These are phyloP conservation scores for Russula emetica DNA, from an alignment of 768 basidiomycete species.

Conservation along the genomic window DNA sequence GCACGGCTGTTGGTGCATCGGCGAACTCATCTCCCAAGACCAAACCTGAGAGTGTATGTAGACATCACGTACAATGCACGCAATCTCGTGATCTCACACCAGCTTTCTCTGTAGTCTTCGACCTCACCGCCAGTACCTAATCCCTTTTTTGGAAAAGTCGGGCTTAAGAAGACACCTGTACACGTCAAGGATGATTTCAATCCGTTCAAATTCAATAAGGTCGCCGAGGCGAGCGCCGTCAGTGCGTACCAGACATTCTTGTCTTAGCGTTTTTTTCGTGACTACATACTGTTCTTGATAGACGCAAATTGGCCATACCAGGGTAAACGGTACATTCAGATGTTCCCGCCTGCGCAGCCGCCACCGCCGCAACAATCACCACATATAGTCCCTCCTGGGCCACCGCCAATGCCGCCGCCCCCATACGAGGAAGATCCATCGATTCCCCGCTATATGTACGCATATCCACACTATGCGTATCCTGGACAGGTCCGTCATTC, in stretches of 20 bases:
- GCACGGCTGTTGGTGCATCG: slow-evolving; percentile 29
- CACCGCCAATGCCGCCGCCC: slow-evolving; percentile 65
- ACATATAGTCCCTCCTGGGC: slow-evolving; percentile 64
- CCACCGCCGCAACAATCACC: slow-evolving; percentile 61
- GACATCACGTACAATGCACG: background rate
- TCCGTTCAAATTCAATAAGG: slow-evolving; percentile 86
- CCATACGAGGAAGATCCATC: slow-evolving; percentile 75
- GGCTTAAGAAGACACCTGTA: slow-evolving; percentile 72
- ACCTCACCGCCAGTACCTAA: slow-evolving; percentile 53
- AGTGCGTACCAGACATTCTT: slow-evolving; percentile 46
- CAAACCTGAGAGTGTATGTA: slow-evolving; percentile 31
- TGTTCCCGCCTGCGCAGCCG: slow-evolving; percentile 64
- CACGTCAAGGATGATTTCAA: slow-evolving; percentile 97
- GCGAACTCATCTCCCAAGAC: slow-evolving; percentile 27
- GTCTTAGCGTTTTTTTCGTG: background rate
- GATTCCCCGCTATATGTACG: slow-evolving; percentile 61
- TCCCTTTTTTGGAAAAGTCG: slow-evolving; percentile 84
- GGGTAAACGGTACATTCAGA: slow-evolving; percentile 77
- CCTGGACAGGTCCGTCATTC: slow-evolving; percentile 59
- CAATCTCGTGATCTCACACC: background rate
- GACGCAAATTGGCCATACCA: slow-evolving; percentile 82
- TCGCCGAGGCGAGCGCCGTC: slow-evolving; percentile 67
- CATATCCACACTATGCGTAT: slow-evolving; percentile 72
- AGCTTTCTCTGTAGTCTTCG: slow-evolving; percentile 5
- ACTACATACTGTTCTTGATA: slow-evolving; percentile 31